Evolutionary conservation across 177 flowering plant species (phyloP).

Genomic region (Tripterygium wilfordii): DNA sequence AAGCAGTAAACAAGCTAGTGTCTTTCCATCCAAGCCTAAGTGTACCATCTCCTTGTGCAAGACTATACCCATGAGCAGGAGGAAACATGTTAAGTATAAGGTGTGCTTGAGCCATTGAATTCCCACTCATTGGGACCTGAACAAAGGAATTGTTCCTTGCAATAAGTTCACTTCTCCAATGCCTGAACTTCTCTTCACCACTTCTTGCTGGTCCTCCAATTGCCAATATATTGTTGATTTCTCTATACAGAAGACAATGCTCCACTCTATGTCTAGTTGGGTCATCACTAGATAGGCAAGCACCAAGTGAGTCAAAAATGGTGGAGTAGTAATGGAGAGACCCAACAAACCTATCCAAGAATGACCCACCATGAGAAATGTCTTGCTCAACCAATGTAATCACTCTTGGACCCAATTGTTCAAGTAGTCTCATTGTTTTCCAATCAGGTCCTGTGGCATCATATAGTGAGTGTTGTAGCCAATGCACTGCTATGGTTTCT

Average conservation of each 20-base stretch:
- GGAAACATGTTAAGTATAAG: constrained; percentile 66
- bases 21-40: constrained; percentile 73
- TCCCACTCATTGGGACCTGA: constrained; percentile 56
- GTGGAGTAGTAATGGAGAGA: constrained; percentile 70
- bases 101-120: constrained; percentile 68
- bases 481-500: constrained; percentile 62
- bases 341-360: constrained; percentile 60
- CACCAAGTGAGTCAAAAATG: constrained; percentile 61
- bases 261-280: constrained; percentile 37
- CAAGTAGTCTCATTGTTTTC: constrained; percentile 48
- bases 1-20: constrained; percentile 64
- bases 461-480: constrained; percentile 62
- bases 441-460: constrained; percentile 65
- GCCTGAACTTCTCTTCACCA: constrained; percentile 59
- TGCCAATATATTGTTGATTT: constrained; percentile 61
- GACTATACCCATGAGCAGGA: constrained; percentile 54
- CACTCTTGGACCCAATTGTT: constrained; percentile 40
- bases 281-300: constrained; percentile 32
- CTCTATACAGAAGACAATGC: constrained; percentile 42
- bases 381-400: constrained; percentile 69
- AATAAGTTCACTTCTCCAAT: constrained; percentile 55
- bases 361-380: constrained; percentile 36
- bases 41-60: constrained; percentile 57
- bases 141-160: constrained; percentile 26
- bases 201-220: constrained; percentile 69